Evolutionary conservation across 2,329 filamentous ascomycete genomes (phyloP).

Genomic region (Lasiodiplodia theobromae): DNA sequence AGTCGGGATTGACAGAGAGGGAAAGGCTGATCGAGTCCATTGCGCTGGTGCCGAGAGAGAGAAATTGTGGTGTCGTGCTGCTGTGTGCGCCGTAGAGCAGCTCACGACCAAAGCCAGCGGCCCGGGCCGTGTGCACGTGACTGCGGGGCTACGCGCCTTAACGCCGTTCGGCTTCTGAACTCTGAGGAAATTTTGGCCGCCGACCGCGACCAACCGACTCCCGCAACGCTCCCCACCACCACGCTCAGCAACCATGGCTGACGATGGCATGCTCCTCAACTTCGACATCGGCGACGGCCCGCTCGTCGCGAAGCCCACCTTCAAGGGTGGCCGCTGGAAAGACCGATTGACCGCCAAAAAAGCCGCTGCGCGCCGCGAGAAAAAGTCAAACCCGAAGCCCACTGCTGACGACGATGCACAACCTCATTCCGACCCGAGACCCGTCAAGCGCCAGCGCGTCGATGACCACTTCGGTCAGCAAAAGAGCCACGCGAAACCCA

Average conservation of each 20-base stretch:
- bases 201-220: neutral
- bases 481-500: neutral
- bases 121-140: slow-evolving; percentile 15
- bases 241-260: slow-evolving; percentile 69
- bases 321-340: slow-evolving; percentile 93
- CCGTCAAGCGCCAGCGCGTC: slow-evolving; percentile 33
- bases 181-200: slow-evolving; percentile 18
- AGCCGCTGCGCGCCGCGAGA: slow-evolving; percentile 62
- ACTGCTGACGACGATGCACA: neutral
- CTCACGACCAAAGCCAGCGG: slow-evolving; percentile 7
- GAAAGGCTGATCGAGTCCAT: slow-evolving; percentile 18
- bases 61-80: slow-evolving; percentile 21
- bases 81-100: slow-evolving; percentile 24
- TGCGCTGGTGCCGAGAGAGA: neutral
- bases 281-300: slow-evolving; percentile 78
- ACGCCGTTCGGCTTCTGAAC: neutral
- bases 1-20: slow-evolving; percentile 14
- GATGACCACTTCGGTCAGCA: slow-evolving; percentile 29
- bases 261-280: slow-evolving; percentile 94
- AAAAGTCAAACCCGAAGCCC: slow-evolving; percentile 39
- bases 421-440: neutral
- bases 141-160: neutral
- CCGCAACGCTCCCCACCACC: neutral
- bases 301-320: slow-evolving; percentile 66
- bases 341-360: slow-evolving; percentile 85